These are phyloP conservation scores for Phytopythium ostracodes DNA, from an alignment of 352 stramenopile genomes.

Conservation along the genomic window DNA sequence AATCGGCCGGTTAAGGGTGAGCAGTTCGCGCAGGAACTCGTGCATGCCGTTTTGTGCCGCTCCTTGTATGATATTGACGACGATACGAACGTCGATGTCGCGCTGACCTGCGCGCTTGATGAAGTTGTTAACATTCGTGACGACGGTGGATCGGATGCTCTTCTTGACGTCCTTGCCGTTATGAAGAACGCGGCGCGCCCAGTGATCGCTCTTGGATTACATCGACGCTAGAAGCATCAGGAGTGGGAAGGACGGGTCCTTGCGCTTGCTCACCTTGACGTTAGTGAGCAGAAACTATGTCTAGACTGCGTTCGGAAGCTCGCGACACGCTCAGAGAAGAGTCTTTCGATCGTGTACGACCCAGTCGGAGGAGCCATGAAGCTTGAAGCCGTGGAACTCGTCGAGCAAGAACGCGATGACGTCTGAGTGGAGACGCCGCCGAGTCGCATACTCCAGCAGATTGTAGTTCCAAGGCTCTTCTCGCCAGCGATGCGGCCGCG, in stretches of 20 bases:
- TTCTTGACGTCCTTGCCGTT: neutral
- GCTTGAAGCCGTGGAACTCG: neutral
- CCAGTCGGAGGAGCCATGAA: neutral
- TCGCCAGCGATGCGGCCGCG: neutral
- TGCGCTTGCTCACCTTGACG: neutral
- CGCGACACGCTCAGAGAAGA: neutral
- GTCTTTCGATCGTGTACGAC: neutral
- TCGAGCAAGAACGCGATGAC: neutral
- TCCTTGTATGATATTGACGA: neutral
- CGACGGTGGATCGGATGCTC: neutral
- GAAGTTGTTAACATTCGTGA: too few species aligned
- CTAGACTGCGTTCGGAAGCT: neutral
- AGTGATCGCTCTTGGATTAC: neutral
- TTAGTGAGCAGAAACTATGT: neutral
- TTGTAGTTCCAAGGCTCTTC: neutral
- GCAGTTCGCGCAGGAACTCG: conserved; percentile 1
- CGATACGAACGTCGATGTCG: neutral
- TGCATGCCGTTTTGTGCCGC: neutral
- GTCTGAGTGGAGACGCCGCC: neutral
- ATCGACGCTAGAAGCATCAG: neutral
- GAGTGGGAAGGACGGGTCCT: neutral
- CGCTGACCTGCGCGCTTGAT: neutral
- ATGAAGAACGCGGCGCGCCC: neutral
- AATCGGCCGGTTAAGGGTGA: neutral
- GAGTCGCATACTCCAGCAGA: neutral